These are phyloP conservation scores for Aspergillus viridinutans DNA, from an alignment of 2,329 filamentous ascomycete genomes.

Conservation along the genomic window DNA sequence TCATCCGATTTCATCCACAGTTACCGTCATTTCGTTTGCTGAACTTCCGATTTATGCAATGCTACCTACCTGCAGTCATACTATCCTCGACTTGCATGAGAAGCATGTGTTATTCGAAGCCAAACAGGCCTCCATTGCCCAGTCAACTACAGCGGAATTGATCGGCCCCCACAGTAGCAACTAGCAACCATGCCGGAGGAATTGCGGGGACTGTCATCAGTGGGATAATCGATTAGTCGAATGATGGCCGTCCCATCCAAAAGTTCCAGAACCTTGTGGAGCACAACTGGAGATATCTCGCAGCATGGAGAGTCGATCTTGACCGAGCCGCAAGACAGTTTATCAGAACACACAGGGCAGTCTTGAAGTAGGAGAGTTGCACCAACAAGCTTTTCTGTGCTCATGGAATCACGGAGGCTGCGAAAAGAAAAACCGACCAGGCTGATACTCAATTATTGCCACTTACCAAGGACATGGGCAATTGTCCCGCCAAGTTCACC, in stretches of 20 bases:
- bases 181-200: slow-evolving; percentile 1
- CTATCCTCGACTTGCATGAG: not conserved
- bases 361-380: no score
- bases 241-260: slow-evolving; percentile 1
- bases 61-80: not conserved
- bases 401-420: not conserved
- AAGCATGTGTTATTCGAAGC: not conserved
- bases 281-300: not conserved
- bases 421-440: not conserved
- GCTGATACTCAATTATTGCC: not conserved
- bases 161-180: not conserved
- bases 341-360: not conserved
- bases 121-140: not conserved
- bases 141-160: not conserved
- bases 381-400: not conserved
- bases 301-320: not conserved
- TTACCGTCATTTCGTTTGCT: not conserved
- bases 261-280: not conserved
- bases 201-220: slow-evolving; percentile 5
- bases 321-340: not conserved
- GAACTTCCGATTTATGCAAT: not conserved
- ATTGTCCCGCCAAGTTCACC: not conserved
- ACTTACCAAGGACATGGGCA: not conserved
- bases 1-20: not conserved
- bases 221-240: not conserved